These are phyloP conservation scores for Penicillium sp. DNA, from an alignment of 2,329 filamentous ascomycete genomes.

Conservation along the genomic window DNA sequence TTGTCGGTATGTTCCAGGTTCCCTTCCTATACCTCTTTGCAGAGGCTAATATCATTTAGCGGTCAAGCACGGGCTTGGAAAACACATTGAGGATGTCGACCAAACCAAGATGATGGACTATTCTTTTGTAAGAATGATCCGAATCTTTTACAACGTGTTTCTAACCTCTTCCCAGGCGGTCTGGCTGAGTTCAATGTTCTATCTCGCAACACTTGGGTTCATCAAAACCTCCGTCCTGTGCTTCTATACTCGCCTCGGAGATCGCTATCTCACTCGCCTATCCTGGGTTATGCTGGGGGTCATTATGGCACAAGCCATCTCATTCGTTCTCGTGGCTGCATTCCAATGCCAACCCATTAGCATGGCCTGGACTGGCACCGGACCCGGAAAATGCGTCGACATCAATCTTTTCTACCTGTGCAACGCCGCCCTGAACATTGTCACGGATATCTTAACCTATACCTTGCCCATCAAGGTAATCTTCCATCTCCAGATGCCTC, in stretches of 20 bases:
- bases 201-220: constrained; percentile 47
- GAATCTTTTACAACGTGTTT: background rate
- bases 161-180: constrained; percentile 32
- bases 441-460: constrained; percentile 57
- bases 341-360: constrained; percentile 45
- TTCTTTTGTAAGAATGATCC: constrained; percentile 14
- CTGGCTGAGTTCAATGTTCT: constrained; percentile 50
- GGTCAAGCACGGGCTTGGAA: constrained; percentile 19
- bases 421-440: constrained; percentile 58
- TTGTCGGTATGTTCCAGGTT: constrained; percentile 26
- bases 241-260: constrained; percentile 46
- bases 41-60: constrained; percentile 9
- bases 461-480: constrained; percentile 51
- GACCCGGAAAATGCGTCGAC: constrained; percentile 43
- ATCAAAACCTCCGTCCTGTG: constrained; percentile 49
- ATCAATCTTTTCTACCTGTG: constrained; percentile 52
- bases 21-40: background rate
- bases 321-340: constrained; percentile 42
- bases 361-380: constrained; percentile 38
- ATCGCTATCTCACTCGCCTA: constrained; percentile 34
- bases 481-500: constrained; percentile 45
- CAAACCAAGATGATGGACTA: constrained; percentile 12
- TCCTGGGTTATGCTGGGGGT: constrained; percentile 42
- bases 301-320: constrained; percentile 39
- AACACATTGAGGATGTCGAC: constrained; percentile 13